Evolutionary conservation across 495 filamentous ascomycete genomes (phyloP).

Genomic region (Hypoxylon lienhwacheense): DNA sequence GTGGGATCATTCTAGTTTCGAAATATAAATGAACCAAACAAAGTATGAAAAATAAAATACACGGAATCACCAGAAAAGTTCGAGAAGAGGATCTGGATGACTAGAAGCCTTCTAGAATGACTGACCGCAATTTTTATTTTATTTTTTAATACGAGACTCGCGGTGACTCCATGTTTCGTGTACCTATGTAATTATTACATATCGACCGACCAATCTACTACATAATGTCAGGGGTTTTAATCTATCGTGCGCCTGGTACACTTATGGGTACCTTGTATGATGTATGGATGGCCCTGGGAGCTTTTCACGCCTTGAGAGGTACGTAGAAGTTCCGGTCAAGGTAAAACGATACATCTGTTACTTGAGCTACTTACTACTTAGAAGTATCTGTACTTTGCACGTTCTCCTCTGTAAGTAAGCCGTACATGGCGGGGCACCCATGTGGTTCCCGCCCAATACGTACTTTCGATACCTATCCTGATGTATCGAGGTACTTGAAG

Average conservation of each 20-base stretch:
- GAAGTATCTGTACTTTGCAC: conserved; percentile 22
- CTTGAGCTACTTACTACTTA: conserved; percentile 9
- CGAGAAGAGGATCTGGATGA: conserved; percentile 12
- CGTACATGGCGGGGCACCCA: conserved; percentile 26
- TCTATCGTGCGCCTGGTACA: conserved; percentile 12
- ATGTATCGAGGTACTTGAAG: conserved; percentile 7
- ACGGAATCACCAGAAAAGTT: conserved; percentile 2
- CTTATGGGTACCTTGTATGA: background rate
- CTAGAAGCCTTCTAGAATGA: conserved; percentile 17
- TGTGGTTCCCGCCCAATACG: conserved; percentile 23
- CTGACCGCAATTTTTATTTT: conserved; percentile 10
- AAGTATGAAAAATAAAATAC: background rate
- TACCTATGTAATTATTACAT: too few species aligned
- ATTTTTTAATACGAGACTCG: too few species aligned
- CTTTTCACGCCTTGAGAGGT: conserved; percentile 11
- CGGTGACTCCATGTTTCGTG: too few species aligned
- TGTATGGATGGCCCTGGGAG: background rate
- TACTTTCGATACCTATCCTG: conserved; percentile 3
- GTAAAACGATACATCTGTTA: too few species aligned
- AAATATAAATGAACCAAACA: conserved; percentile 6
- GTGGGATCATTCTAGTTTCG: conserved; percentile 23
- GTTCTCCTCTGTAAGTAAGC: conserved; percentile 27
- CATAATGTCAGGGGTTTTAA: conserved; percentile 21
- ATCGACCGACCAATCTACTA: conserved; percentile 15
- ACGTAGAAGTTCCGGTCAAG: too few species aligned